Evolutionary conservation across 352 stramenopile species (phyloP), one percentile per base, ranked within the genome.

Genomic region (Phytophthora colocasiae): DNA sequence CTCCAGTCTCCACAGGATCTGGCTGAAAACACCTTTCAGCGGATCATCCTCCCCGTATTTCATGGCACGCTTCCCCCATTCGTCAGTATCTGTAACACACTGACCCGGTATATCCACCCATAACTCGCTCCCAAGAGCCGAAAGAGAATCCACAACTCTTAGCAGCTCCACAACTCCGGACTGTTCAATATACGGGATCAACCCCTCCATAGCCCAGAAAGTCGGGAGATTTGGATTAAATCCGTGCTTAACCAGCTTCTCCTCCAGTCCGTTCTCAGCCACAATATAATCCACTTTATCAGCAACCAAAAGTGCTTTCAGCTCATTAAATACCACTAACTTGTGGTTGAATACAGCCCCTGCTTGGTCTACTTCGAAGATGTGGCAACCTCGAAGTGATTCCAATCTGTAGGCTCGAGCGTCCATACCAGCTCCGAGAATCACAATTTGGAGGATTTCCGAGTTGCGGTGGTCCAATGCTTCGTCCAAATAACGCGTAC

Each of bases 11-110:
- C 66, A 81, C 8, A 8, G 3, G 8, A 47, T 57, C 6, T 57
- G 19, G 29, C 50, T 50, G 58, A 84, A 46, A n/a, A 81, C 69
- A 32, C 75, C 75, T 2, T 75, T 45, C 6, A 63, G 14, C 10
- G 72, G 71, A 41, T 84, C 69, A 11, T 79, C 64, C 17, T 84
- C 75, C 4, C 75, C 72, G 31, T 79, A 77, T 31, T 71, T 73
- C 55, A 63, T 38, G 43, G 47, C 26, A 19, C 68, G 36, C 38
- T 40, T 60, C 36, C 66, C 5, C 38, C 24, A 32, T 55, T 56
- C 10, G 63, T 58, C 8, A 64, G 15, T 2, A 44, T 57, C 7
- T 24, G 47, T 19, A 6, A 54, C 47, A n/a, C 26, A 54, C n/a
- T 40, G 54, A 2, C 68, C 71, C 3, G 41, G 49, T 6, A 78